Base-by-base conservation (phyloP, 2,329 filamentous ascomycete species). In the Talaromyces sp. region DNA sequence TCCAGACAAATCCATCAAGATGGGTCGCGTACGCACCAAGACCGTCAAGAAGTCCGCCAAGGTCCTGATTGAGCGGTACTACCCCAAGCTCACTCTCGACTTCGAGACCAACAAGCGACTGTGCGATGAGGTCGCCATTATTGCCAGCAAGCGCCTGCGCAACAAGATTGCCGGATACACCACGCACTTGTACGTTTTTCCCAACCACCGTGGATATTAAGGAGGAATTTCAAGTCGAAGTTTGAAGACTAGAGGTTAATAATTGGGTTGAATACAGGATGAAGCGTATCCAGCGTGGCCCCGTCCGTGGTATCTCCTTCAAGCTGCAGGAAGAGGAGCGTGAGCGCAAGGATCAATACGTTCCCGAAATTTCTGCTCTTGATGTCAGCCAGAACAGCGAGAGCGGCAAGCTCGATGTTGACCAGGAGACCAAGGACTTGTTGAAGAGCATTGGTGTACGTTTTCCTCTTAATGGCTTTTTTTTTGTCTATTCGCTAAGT, bases 101-200 rank as follows among this genome's bases (percentile, higher is more conserved):
- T 99, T 99, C 85, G 95, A 99, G 89, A 96, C 91, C 87, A 97
- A 97, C 90, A 97, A 97, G 90, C 87, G 92, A 76, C 96, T 98
- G 76, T 98, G 95, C 85, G 95, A 98, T 92, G 95, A 99, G 84
- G 95, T 99, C 75, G 95, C 95, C 77, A 96, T 99, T 81, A 99
- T 99, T 78, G 91, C 95, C 73, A 96, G 90, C 74, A 99, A 99
- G 91, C 89, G 96, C 79, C 89, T 99, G 75, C 89, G 95, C 84
- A 99, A 99, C 89, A 99, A 99, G 91, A 91, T 96, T 84, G 93
- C 93, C 76, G 93, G 93, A 75, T 98, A 96, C 88, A 96, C 93
- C 75, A 98, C 93, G 70, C 92, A 96, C 80, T 80, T 96, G 82
- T 52, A 52, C 49, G 49, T 52, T 52, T 29, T 11, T 11, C 26